Percentiles rank a stretch among this genome's conserved stretches.
These are phyloP conservation scores for Termitomyces sp. DNA, from an alignment of 768 basidiomycete species.

Conservation along the genomic window DNA sequence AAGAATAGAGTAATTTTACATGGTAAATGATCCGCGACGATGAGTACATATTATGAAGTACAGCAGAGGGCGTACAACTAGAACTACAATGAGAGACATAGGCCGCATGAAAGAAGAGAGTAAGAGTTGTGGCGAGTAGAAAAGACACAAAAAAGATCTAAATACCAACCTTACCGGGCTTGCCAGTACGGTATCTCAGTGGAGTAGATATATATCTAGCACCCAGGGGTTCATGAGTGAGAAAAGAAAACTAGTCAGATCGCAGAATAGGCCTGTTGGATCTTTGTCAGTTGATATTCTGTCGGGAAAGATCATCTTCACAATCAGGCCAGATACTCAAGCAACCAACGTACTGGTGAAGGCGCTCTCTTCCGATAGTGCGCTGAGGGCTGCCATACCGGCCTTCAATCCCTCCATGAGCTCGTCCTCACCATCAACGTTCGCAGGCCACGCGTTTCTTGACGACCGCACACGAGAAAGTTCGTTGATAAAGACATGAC, in stretches of 20 bases:
- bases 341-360: constrained; percentile 39
- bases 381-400: constrained; percentile 37
- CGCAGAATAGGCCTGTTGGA: constrained; percentile 41
- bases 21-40: no score
- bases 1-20: no score
- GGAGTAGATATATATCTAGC: constrained; percentile 8
- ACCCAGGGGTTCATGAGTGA: background rate
- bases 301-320: background rate
- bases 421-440: constrained; percentile 34
- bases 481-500: constrained; percentile 44
- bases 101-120: no score
- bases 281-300: constrained; percentile 45
- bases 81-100: background rate
- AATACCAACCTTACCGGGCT: background rate
- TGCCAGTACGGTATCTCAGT: constrained; percentile 14
- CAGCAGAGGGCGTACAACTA: no score
- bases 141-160: background rate
- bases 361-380: constrained; percentile 41
- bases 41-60: no score
- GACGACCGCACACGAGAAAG: constrained; percentile 37
- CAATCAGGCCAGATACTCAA: background rate
- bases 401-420: constrained; percentile 35
- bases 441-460: constrained; percentile 26
- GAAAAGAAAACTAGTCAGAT: constrained; percentile 21
- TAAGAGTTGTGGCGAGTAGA: background rate